Evolutionary conservation across 768 basidiomycete species (phyloP).

Genomic region (Mycena vitilis): DNA sequence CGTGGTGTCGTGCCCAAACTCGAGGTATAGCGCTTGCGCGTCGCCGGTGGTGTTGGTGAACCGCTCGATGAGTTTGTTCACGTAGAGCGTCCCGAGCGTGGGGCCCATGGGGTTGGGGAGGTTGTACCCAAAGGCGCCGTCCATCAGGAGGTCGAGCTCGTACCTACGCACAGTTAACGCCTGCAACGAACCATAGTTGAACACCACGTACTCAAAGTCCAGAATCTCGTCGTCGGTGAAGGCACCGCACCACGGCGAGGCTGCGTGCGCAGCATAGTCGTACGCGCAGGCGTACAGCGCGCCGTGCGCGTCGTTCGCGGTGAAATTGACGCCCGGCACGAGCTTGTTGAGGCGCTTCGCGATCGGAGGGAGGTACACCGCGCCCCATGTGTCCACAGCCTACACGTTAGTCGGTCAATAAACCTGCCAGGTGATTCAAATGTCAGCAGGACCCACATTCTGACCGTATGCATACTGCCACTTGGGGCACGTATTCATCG

Average conservation of each 20-base stretch:
- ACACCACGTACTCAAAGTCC: background rate
- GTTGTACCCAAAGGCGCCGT: background rate
- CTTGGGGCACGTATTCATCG: slow-evolving; percentile 52
- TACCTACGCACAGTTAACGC: slow-evolving; percentile 43
- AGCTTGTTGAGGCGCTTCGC: slow-evolving; percentile 37
- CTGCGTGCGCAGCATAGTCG: background rate
- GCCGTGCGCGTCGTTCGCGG: slow-evolving; percentile 39
- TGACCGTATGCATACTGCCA: slow-evolving; percentile 48
- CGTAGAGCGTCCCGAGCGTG: slow-evolving; percentile 51
- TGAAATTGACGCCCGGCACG: slow-evolving; percentile 47
- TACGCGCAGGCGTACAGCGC: background rate
- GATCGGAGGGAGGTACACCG: slow-evolving; percentile 47
- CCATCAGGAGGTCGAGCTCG: slow-evolving; percentile 48
- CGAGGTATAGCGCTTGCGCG: background rate
- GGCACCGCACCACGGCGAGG: background rate
- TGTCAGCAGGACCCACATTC: slow-evolving; percentile 36
- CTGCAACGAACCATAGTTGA: too few relatives aligned
- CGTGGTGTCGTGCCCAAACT: background rate
- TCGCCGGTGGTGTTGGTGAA: slow-evolving; percentile 31
- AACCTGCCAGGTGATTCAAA: background rate
- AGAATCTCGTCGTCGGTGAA: background rate
- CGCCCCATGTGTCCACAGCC: slow-evolving; percentile 45
- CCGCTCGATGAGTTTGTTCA: slow-evolving; percentile 54
- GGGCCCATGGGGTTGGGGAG: slow-evolving; percentile 41
- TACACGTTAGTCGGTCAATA: background rate